phyloP scores from a whole-genome alignment of 2,329 filamentous ascomycete genomes.

The Ceratocystiopsis brevicomis region DNA sequence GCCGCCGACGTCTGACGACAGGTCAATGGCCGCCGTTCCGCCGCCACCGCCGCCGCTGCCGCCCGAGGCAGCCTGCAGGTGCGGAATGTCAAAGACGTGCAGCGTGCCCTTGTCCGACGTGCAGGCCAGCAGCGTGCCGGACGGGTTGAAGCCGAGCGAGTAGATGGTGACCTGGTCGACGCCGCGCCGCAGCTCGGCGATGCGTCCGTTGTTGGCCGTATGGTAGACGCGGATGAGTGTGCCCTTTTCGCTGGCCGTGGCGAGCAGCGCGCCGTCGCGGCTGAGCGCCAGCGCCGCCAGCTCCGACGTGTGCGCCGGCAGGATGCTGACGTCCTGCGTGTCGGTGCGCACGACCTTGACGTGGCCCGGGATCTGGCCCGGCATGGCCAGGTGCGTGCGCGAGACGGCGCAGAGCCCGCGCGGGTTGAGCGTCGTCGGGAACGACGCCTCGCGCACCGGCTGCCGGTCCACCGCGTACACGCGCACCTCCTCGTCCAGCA shows the following conservation, averaged over 20 bases:
- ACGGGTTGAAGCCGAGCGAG: slow-evolving; percentile 72
- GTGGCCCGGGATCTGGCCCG: slow-evolving; percentile 72
- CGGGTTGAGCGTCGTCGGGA: slow-evolving; percentile 74
- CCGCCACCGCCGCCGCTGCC: not conserved
- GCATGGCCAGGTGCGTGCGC: slow-evolving; percentile 54
- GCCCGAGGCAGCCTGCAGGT: slow-evolving; percentile 14
- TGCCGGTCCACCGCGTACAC: slow-evolving; percentile 63
- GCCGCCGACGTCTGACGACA: slow-evolving; percentile 4
- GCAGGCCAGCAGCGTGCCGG: slow-evolving; percentile 61
- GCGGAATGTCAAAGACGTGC: slow-evolving; percentile 77
- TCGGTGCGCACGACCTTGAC: slow-evolving; percentile 69
- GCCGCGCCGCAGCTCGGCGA: slow-evolving; percentile 65
- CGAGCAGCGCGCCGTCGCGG: slow-evolving; percentile 59
- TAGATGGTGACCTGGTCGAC: slow-evolving; percentile 78
- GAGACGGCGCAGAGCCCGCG: slow-evolving; percentile 65
- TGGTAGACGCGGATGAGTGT: slow-evolving; percentile 78
- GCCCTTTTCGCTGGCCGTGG: slow-evolving; percentile 80
- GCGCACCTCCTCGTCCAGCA: slow-evolving; percentile 63
- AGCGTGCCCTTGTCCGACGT: slow-evolving; percentile 94
- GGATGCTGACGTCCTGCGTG: slow-evolving; percentile 74
- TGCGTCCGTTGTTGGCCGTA: slow-evolving; percentile 57
- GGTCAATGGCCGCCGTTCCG: not conserved
- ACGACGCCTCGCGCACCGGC: slow-evolving; percentile 50
- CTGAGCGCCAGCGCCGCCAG: slow-evolving; percentile 67
- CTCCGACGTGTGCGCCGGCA: slow-evolving; percentile 69